Conservation (phyloP, 2,329 filamentous ascomycete species). For the Ilyonectria destructans region DNA sequence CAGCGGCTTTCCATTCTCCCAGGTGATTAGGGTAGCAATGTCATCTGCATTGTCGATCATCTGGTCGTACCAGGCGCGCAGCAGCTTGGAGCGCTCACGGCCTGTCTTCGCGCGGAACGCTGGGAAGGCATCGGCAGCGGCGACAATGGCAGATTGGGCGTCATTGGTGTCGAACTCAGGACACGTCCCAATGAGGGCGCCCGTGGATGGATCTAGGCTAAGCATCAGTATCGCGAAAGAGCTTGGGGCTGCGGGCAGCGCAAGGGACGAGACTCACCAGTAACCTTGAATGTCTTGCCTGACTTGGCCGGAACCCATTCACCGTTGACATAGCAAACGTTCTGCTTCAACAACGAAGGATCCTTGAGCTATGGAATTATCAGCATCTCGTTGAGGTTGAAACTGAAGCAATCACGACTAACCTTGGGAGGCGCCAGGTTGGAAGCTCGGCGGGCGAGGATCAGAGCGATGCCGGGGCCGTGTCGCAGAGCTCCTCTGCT, state of each 20-base stretch:
- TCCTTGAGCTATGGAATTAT: constrained; percentile 76
- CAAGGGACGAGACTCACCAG: constrained; percentile 64
- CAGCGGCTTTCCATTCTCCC: constrained; percentile 91
- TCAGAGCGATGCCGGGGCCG: constrained; percentile 47
- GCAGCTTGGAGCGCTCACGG: constrained; percentile 80
- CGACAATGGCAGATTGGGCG: constrained; percentile 85
- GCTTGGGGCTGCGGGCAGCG: background rate
- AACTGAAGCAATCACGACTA: constrained; percentile 1
- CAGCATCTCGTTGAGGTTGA: background rate
- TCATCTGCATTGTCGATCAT: constrained; percentile 86
- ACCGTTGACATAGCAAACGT: constrained; percentile 90
- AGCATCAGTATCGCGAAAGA: constrained; percentile 25
- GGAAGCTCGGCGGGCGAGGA: constrained; percentile 59
- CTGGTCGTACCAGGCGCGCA: constrained; percentile 87
- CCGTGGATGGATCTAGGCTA: constrained; percentile 82
- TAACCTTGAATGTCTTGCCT: constrained; percentile 92
- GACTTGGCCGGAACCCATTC: constrained; percentile 91
- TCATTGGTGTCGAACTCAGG: constrained; percentile 89
- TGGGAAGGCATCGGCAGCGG: constrained; percentile 84
- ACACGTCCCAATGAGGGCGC: constrained; percentile 84
- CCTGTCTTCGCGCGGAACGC: constrained; percentile 81
- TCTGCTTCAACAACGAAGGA: constrained; percentile 85
- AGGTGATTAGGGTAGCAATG: constrained; percentile 86
- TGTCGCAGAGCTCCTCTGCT: constrained; percentile 50
- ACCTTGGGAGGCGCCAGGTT: constrained; percentile 65